Evolutionary conservation across 345 rosid species (phyloP).

Genomic region (Viola odorata): DNA sequence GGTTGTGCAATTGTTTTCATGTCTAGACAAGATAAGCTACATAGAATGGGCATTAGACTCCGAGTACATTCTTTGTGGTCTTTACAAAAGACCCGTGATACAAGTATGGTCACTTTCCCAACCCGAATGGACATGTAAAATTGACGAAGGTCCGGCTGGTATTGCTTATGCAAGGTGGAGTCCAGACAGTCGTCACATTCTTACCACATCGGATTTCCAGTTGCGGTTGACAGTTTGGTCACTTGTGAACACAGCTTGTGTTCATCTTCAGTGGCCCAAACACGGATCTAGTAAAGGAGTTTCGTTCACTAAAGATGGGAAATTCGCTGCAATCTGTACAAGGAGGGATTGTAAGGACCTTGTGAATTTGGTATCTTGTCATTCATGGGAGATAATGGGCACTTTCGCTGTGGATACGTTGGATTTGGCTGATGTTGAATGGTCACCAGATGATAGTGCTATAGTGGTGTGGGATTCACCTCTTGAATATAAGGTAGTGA

Average conservation of each 20-base stretch:
- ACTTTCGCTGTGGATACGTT: constrained; percentile 73
- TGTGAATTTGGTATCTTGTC: constrained; percentile 77
- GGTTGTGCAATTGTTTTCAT: constrained; percentile 96
- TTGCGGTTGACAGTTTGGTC: constrained; percentile 91
- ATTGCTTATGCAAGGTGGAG: constrained; percentile 98
- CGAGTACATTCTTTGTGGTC: constrained; percentile 90
- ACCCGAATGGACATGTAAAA: constrained; percentile 97
- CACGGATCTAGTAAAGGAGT: constrained; percentile 77
- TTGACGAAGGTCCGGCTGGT: constrained; percentile 97
- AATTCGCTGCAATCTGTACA: constrained; percentile 80
- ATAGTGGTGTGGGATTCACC: constrained; percentile 85
- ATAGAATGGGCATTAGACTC: constrained; percentile 98
- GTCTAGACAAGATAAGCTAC: constrained; percentile 93
- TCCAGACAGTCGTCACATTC: constrained; percentile 93
- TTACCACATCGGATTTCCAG: constrained; percentile 88
- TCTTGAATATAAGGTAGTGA: constrained; percentile 74
- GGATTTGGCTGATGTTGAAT: constrained; percentile 90
- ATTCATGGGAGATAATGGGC: constrained; percentile 96
- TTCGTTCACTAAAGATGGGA: constrained; percentile 79
- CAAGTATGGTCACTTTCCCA: constrained; percentile 91
- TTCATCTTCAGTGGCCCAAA: constrained; percentile 95
- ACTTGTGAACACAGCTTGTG: constrained; percentile 83
- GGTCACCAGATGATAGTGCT: constrained; percentile 94
- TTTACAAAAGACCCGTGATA: constrained; percentile 80
- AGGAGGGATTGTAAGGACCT: constrained; percentile 94